These are phyloP conservation scores for Chionographis japonica DNA, from an alignment of 106 monocot species.

Conservation along the genomic window DNA sequence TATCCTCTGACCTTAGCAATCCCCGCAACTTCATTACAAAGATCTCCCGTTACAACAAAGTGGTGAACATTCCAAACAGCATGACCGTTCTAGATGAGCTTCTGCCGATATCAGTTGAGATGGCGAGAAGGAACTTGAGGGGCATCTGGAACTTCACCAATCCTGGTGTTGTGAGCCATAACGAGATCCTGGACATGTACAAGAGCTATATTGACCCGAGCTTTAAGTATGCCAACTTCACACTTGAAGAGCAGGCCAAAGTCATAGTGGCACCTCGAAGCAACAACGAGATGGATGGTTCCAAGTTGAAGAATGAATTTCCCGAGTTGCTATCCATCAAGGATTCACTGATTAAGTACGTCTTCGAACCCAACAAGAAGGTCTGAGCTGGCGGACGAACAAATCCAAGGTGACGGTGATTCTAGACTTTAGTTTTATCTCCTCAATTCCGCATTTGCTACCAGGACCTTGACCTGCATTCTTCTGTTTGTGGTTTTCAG, in stretches of 20 bases:
- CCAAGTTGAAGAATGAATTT: conserved; percentile 39
- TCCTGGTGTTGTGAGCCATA: conserved; percentile 36
- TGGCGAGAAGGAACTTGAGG: conserved; percentile 27
- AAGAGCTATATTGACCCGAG: conserved; percentile 29
- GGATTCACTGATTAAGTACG: conserved; percentile 37
- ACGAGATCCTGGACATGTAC: conserved; percentile 44
- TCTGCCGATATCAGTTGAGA: conserved; percentile 38
- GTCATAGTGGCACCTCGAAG: conserved; percentile 39
- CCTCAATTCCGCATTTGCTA: no score
- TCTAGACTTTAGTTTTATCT: no score
- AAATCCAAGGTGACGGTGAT: no score
- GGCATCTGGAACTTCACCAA: conserved; percentile 51
- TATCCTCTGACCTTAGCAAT: conserved; percentile 38
- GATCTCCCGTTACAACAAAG: conserved; percentile 33
- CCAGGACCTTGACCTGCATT: no score
- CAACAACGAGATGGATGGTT: conserved; percentile 48
- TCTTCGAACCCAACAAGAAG: conserved; percentile 44
- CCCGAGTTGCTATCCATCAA: conserved; percentile 36
- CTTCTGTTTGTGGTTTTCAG: no score
- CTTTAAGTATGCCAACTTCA: conserved; percentile 36
- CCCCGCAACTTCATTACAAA: conserved; percentile 49
- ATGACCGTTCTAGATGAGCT: conserved; percentile 43
- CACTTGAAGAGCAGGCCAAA: conserved; percentile 38
- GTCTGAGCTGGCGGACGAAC: not conserved
- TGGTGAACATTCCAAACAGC: conserved; percentile 43